phyloP scores from a whole-genome alignment of 176 grass and related monocot species.

The Cenchrus americanus region DNA sequence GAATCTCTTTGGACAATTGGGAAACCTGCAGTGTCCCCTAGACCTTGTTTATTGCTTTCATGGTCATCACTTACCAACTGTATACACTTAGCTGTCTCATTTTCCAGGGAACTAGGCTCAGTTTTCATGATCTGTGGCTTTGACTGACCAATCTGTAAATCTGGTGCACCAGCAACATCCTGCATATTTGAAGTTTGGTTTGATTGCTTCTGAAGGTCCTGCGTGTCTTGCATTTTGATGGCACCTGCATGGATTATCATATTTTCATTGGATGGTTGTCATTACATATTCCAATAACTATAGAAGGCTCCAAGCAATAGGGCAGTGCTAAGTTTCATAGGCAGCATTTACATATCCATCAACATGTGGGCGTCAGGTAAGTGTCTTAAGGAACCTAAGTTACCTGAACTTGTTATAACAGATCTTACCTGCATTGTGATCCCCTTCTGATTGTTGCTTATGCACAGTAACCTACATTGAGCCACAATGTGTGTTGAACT shows the following conservation, averaged over 20 bases:
- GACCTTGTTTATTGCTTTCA: constrained; percentile 28
- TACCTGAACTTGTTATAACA: constrained; percentile 42
- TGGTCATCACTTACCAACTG: constrained; percentile 35
- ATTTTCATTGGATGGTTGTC: constrained; percentile 34
- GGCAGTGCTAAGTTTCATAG: constrained; percentile 35
- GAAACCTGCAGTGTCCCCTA: constrained; percentile 30
- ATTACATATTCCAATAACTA: constrained; percentile 52
- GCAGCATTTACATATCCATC: not conserved
- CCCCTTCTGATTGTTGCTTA: constrained; percentile 49
- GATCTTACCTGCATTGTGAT: constrained; percentile 42
- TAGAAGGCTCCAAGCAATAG: constrained; percentile 47
- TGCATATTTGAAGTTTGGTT: constrained; percentile 49
- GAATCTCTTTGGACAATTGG: constrained; percentile 37
- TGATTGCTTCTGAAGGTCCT: constrained; percentile 39
- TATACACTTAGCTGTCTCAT: constrained; percentile 35
- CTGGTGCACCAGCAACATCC: constrained; percentile 33
- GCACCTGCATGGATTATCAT: constrained; percentile 24
- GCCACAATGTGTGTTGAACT: constrained; percentile 17
- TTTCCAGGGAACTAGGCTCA: constrained; percentile 30
- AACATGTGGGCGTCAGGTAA: constrained; percentile 24
- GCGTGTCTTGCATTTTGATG: constrained; percentile 34
- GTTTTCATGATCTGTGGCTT: constrained; percentile 44
- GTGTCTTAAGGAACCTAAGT: constrained; percentile 25
- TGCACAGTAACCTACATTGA: constrained; percentile 55
- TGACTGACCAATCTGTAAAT: constrained; percentile 44